Evolutionary conservation across 495 filamentous ascomycete genomes (phyloP), one percentile per base, ranked within the genome.

Genomic region (Penicillium parvum): DNA sequence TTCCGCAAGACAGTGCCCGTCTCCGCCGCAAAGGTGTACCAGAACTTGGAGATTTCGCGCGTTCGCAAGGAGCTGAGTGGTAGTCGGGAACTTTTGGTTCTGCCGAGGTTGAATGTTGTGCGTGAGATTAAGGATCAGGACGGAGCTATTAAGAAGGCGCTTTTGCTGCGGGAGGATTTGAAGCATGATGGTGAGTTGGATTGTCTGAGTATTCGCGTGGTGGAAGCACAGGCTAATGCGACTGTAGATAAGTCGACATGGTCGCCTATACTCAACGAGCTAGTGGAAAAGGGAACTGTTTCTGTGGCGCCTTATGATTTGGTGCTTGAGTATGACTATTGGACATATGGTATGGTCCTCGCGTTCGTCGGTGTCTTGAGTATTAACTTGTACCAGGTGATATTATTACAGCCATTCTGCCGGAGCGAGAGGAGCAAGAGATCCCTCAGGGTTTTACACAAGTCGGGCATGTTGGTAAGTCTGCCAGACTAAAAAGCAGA

Each of bases 401-500:
- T 51, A 84, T 97, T 19, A 86, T 96, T 58, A 63, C 56, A 12
- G 74, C 88, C 4, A 79, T 96, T 35, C 70, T 96, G 0, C 89
- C 90, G 0, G 68, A 79, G 40, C 12, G 16, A 14, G 74, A 81
- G 22, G 65, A 79, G 57, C 76, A 78, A 16, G 90, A 95, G 23
- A 71, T 92, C 7, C 94, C 92, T n/a, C 73, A 77, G 23, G 88
- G 89, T 17, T 97, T 91, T 71, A 85, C 83, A 30, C 77, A 81
- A 39, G 86, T 88, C 26, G 92, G 92, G 29, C 94, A 99, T 52
- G 80, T 99, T 32, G 83, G 84, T 85, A 73, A 38, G 78, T 62
- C 44, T 46, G 38, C 32, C 45, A 21, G 23, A 45, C 8, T 20
- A 15, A 34, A 15, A 2, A 22, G 26, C 9, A 14, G 15, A 34